Evolutionary conservation across 176 grass and related monocot genomes (phyloP).

Genomic region (Phoenix roebelenii): DNA sequence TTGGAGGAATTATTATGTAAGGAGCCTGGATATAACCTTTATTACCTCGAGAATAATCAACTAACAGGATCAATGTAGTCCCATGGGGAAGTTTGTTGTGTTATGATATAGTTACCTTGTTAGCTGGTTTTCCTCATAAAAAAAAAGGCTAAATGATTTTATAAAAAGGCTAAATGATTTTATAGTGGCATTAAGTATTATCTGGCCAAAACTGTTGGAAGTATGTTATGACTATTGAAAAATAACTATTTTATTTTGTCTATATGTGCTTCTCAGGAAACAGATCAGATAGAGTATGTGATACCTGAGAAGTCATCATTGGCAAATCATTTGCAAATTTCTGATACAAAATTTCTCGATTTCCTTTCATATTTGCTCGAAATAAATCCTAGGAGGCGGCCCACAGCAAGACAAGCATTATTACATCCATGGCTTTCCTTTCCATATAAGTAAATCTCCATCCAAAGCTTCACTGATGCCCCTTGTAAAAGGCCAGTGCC

Average conservation of each 20-base stretch:
- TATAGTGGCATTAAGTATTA: background rate
- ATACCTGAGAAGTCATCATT: conserved; percentile 70
- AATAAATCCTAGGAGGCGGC: conserved; percentile 83
- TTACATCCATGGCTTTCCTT: conserved; percentile 76
- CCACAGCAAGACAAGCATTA: conserved; percentile 72
- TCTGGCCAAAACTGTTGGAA: conserved; percentile 2
- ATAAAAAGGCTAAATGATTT: background rate
- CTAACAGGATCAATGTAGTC: too few species aligned
- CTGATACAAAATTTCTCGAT: conserved; percentile 69
- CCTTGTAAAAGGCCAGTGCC: too few species aligned
- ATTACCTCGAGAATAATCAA: too few species aligned
- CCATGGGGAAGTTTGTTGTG: too few species aligned
- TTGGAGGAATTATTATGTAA: too few species aligned
- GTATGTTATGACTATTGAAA: background rate
- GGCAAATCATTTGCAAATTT: conserved; percentile 40
- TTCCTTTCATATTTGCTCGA: conserved; percentile 78
- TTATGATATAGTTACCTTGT: too few species aligned
- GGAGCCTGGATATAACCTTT: too few species aligned
- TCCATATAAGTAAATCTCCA: conserved; percentile 23
- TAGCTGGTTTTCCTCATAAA: too few species aligned
- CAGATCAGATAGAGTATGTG: conserved; percentile 61
- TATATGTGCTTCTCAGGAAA: conserved; percentile 42
- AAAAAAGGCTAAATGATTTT: background rate
- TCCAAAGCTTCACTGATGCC: too few species aligned
- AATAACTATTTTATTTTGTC: background rate